Conservation (phyloP, 1,284 basidiomycete genomes). For the Megacollybia platyphylla region DNA sequence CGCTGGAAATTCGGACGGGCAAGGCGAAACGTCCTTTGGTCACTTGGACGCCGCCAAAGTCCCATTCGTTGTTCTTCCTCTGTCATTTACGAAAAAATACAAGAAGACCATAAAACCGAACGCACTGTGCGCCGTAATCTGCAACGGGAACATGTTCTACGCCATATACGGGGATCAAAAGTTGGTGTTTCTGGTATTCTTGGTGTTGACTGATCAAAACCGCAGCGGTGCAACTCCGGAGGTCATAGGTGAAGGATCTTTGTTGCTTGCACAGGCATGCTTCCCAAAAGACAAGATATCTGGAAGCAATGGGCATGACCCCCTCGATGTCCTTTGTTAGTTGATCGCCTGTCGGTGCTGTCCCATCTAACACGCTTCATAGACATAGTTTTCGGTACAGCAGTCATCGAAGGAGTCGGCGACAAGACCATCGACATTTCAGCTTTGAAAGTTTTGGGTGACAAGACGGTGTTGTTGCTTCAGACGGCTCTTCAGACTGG, state of each 20-base stretch:
- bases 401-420: conserved; percentile 6
- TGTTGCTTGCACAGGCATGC: conserved; percentile 12
- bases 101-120: conserved; percentile 10
- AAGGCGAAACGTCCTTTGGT: conserved; percentile 12
- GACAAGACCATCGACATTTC: conserved; percentile 7
- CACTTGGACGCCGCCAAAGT: conserved; percentile 12
- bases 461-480: conserved; percentile 5
- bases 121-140: conserved; percentile 12
- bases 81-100: conserved; percentile 8
- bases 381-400: conserved; percentile 8
- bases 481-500: neutral
- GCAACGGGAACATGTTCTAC: conserved; percentile 13
- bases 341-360: neutral
- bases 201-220: neutral
- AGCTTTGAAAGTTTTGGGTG: conserved; percentile 7
- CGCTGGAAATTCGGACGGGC: conserved; percentile 11
- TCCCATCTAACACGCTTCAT: conserved; percentile 1
- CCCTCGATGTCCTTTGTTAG: conserved; percentile 12
- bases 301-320: conserved; percentile 11
- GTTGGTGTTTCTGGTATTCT: conserved; percentile 6
- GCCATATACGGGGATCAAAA: conserved; percentile 14
- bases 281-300: conserved; percentile 10
- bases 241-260: conserved; percentile 14
- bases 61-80: conserved; percentile 13
- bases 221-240: conserved; percentile 11